phyloP scores from a whole-genome alignment of 2,329 filamentous ascomycete genomes.

The Verticillium nubilum region DNA sequence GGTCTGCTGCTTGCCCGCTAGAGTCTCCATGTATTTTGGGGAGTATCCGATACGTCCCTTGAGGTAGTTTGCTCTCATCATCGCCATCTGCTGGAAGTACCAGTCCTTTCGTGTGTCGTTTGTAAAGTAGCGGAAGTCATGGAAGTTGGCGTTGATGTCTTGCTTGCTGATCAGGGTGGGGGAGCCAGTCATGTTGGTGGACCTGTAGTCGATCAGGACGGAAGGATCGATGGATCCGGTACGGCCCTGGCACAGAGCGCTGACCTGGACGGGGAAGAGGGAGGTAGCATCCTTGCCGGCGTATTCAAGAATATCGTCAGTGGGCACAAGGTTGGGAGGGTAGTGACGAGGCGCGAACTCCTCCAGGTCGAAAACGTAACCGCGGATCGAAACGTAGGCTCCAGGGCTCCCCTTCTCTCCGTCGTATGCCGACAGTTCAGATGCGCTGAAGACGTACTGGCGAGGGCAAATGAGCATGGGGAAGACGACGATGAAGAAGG shows the following conservation, averaged over 20 bases:
- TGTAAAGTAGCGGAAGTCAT: slow-evolving; percentile 84
- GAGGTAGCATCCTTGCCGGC: slow-evolving; percentile 81
- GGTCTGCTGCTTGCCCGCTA: slow-evolving; percentile 55
- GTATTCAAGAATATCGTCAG: slow-evolving; percentile 66
- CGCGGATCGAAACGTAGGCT: slow-evolving; percentile 78
- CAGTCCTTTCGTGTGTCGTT: slow-evolving; percentile 83
- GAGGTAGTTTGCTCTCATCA: slow-evolving; percentile 71
- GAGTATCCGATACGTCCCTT: slow-evolving; percentile 87
- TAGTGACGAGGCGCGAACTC: slow-evolving; percentile 74
- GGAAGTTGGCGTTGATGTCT: slow-evolving; percentile 74
- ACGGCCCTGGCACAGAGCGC: slow-evolving; percentile 77
- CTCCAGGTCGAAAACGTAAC: slow-evolving; percentile 79
- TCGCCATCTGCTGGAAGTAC: slow-evolving; percentile 84
- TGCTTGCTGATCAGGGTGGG: slow-evolving; percentile 57
- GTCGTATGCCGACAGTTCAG: slow-evolving; percentile 68
- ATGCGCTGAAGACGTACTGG: slow-evolving; percentile 78
- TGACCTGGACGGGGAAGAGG: slow-evolving; percentile 92
- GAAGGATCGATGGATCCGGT: slow-evolving; percentile 58
- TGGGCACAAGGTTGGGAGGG: slow-evolving; percentile 54
- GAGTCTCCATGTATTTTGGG: slow-evolving; percentile 65
- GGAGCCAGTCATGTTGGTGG: slow-evolving; percentile 66
- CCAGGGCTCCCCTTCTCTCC: slow-evolving; percentile 57
- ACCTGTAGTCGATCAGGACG: slow-evolving; percentile 81
- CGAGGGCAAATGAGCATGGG: slow-evolving; percentile 85
- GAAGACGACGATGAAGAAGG: slow-evolving; percentile 89